Percentiles rank a stretch among this genome's conserved stretches.
These are phyloP conservation scores for Pilaira anomala DNA, from an alignment of 192 early-diverging fungal species.

Conservation along the genomic window DNA sequence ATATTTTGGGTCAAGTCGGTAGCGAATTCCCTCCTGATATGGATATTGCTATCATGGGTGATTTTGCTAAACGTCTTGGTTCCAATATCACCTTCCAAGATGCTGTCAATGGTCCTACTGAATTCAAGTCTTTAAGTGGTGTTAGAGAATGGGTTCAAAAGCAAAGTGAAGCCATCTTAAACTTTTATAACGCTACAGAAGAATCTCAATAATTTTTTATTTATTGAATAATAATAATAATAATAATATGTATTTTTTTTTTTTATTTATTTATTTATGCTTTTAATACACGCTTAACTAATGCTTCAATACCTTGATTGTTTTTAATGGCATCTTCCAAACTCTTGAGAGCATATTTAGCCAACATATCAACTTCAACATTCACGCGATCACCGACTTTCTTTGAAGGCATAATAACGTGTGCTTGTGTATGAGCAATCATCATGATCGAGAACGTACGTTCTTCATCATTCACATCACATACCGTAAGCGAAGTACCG, in stretches of 20 bases:
- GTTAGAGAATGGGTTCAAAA: constrained; percentile 9
- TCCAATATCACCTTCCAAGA: neutral
- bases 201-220: neutral
- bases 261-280: neutral
- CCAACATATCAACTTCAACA: constrained; percentile 96
- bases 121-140: neutral
- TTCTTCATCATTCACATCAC: constrained; percentile 74
- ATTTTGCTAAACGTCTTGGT: neutral
- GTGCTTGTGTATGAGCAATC: constrained; percentile 87
- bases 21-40: constrained; percentile 36
- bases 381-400: constrained; percentile 77
- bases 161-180: neutral
- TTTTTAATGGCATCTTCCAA: constrained; percentile 77
- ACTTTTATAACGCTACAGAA: neutral
- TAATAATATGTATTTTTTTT: neutral
- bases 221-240: neutral
- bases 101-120: constrained; percentile 8
- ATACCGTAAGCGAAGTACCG: constrained; percentile 93
- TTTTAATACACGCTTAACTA: constrained; percentile 29
- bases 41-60: constrained; percentile 12
- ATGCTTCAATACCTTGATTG: constrained; percentile 38
- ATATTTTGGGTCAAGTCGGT: constrained; percentile 32
- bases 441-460: constrained; percentile 91
- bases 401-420: constrained; percentile 76
- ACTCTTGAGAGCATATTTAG: constrained; percentile 78